These are phyloP conservation scores for Leccinum pachyderme DNA, from an alignment of 1,284 basidiomycete genomes.

Conservation along the genomic window DNA sequence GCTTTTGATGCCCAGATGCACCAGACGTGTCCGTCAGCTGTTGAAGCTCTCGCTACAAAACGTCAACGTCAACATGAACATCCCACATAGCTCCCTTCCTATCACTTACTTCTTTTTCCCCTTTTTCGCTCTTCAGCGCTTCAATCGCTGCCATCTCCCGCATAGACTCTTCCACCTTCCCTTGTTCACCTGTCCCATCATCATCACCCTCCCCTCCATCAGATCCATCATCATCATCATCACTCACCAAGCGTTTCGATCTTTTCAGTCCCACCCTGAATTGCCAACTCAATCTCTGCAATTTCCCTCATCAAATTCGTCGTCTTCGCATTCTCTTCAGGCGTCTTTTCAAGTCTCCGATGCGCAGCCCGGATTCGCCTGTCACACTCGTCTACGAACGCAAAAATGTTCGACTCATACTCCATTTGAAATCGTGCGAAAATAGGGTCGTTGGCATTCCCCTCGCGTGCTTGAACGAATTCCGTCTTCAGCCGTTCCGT, in stretches of 20 bases:
- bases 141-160: slow-evolving; percentile 96
- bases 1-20: slow-evolving; percentile 97
- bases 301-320: slow-evolving; percentile 99
- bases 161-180: slow-evolving; percentile 98
- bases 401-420: slow-evolving; percentile 93
- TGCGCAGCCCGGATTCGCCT: slow-evolving; percentile 92
- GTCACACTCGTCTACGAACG: slow-evolving; percentile 98
- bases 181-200: slow-evolving; percentile 75
- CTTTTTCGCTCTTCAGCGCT: slow-evolving; percentile 94
- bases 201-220: slow-evolving; percentile 5
- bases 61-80: slow-evolving; percentile 7
- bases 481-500: slow-evolving; percentile 93
- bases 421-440: slow-evolving; percentile 87
- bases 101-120: slow-evolving; percentile 83
- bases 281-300: slow-evolving; percentile 97
- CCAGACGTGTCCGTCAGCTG: slow-evolving; percentile 97
- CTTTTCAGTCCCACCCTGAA: slow-evolving; percentile 97
- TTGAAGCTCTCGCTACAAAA: slow-evolving; percentile 81
- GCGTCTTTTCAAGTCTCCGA: slow-evolving; percentile 95
- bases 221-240: slow-evolving; percentile 11
- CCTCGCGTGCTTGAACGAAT: slow-evolving; percentile 77
- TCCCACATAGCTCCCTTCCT: background rate
- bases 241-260: slow-evolving; percentile 87
- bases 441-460: slow-evolving; percentile 73
- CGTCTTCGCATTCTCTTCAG: slow-evolving; percentile 98